These are phyloP conservation scores for Boletus huronensis DNA, from an alignment of 768 basidiomycete species.

Conservation along the genomic window DNA sequence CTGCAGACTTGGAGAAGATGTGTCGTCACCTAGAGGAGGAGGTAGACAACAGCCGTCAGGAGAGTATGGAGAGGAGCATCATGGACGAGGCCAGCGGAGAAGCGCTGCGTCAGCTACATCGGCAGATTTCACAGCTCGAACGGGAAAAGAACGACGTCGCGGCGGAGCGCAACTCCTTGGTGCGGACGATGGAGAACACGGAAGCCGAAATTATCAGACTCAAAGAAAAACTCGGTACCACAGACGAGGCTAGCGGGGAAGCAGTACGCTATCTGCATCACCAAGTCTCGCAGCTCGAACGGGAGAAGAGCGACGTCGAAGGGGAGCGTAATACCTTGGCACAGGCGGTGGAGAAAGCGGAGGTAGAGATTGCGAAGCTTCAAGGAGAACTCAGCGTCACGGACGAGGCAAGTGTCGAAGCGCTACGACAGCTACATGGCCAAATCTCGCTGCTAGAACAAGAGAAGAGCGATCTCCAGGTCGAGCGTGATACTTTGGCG, in stretches of 20 bases:
- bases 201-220: constrained; percentile 64
- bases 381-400: background rate
- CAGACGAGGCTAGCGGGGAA: constrained; percentile 64
- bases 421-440: constrained; percentile 68
- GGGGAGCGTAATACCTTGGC: constrained; percentile 43
- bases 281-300: constrained; percentile 69
- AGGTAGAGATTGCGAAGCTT: background rate
- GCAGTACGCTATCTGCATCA: constrained; percentile 71
- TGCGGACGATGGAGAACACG: constrained; percentile 30
- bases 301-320: constrained; percentile 50
- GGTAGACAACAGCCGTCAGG: constrained; percentile 79
- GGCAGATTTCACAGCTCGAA: constrained; percentile 74
- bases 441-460: constrained; percentile 71
- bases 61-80: constrained; percentile 75
- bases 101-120: constrained; percentile 76
- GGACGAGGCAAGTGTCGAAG: constrained; percentile 70
- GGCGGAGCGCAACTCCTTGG: constrained; percentile 42
- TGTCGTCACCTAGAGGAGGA: constrained; percentile 77
- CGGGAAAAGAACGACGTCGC: constrained; percentile 54
- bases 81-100: constrained; percentile 82
- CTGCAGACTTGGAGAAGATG: constrained; percentile 66
- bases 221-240: constrained; percentile 67
- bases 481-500: constrained; percentile 38
- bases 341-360: constrained; percentile 1
- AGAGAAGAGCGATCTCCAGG: constrained; percentile 50